Base-by-base conservation (phyloP, 345 rosid genomes). In the Leavenworthia alabamica region DNA sequence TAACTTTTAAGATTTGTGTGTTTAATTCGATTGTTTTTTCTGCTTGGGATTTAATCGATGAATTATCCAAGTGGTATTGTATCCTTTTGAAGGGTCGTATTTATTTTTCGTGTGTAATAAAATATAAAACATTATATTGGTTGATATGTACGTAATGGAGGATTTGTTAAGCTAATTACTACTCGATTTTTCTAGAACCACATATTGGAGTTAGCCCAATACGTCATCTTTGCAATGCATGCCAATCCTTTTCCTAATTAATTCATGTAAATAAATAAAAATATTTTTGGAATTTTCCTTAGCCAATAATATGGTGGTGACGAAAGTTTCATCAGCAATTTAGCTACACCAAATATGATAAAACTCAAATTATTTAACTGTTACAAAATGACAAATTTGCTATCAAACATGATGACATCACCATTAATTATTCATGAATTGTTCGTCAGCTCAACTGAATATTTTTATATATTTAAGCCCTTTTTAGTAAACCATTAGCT, bases 121-220 rank as follows among this genome's bases (percentile, higher is more conserved):
- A 53, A 68, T 40, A 35, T 40, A 1, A 67, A 67, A 23, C 24
- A 15, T 67, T 47, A 1, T 27, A 2, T 29, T 37, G 41, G 73
- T 51, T 68, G 61, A 68, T 40, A 26, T 56, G 32, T 46, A 17
- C 32, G 47, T 37, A 40, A 40, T 49, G 52, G 66, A 51, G 60
- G 47, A 60, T 68, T 68, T 24, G 62, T 60, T 69, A 68, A 68
- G 55, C 73, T 60, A 52, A 68, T 35, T 60, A 68, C 27, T 60
- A 43, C 44, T 68, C 33, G 48, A 60, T 33, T 52, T 60, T 40
- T 60, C 35, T 33, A 69, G 61, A 61, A 53, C 41, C 32, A 44
- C 47, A 28, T 40, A 14, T 43, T 35, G 39, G 51, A 26, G 61
- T 42, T 60, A 24, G 24, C 67, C 17, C 55, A 19, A 35, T 61